These are phyloP conservation scores for Pseudogymnoascus pannorum DNA, from an alignment of 2,329 filamentous ascomycete genomes.

Conservation along the genomic window DNA sequence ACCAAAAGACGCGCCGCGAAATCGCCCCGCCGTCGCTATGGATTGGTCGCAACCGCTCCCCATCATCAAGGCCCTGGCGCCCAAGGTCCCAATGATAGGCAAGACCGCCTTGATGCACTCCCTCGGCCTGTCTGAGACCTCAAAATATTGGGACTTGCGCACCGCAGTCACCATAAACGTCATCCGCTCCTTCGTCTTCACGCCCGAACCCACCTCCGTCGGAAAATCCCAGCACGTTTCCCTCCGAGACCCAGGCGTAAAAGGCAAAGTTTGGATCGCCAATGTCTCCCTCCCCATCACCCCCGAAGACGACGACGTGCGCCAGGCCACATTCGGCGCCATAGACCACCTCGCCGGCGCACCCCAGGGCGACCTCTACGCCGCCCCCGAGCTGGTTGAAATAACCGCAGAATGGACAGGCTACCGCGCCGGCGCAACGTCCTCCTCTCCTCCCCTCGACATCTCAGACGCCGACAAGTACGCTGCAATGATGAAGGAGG, in stretches of 20 bases:
- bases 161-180: slow-evolving; percentile 67
- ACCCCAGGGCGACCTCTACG: slow-evolving; percentile 29
- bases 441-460: slow-evolving; percentile 43
- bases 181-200: slow-evolving; percentile 56
- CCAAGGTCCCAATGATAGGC: slow-evolving; percentile 54
- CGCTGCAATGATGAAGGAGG: slow-evolving; percentile 58
- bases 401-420: slow-evolving; percentile 73
- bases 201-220: slow-evolving; percentile 34
- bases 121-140: slow-evolving; percentile 60
- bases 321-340: slow-evolving; percentile 50
- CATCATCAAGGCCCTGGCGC: slow-evolving; percentile 30
- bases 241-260: slow-evolving; percentile 58
- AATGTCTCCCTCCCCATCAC: slow-evolving; percentile 58
- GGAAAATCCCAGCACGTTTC: slow-evolving; percentile 56
- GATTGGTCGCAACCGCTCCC: slow-evolving; percentile 16
- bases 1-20: neutral
- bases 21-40: slow-evolving; percentile 6
- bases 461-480: slow-evolving; percentile 61
- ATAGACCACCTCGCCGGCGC: slow-evolving; percentile 44
- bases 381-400: slow-evolving; percentile 44
- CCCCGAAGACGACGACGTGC: slow-evolving; percentile 44
- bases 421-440: slow-evolving; percentile 48
- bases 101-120: slow-evolving; percentile 56
- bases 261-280: slow-evolving; percentile 75
- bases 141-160: slow-evolving; percentile 69